Evolutionary conservation across 2,329 filamentous ascomycete genomes (phyloP).

Genomic region (Sarocladiaceae sp.): DNA sequence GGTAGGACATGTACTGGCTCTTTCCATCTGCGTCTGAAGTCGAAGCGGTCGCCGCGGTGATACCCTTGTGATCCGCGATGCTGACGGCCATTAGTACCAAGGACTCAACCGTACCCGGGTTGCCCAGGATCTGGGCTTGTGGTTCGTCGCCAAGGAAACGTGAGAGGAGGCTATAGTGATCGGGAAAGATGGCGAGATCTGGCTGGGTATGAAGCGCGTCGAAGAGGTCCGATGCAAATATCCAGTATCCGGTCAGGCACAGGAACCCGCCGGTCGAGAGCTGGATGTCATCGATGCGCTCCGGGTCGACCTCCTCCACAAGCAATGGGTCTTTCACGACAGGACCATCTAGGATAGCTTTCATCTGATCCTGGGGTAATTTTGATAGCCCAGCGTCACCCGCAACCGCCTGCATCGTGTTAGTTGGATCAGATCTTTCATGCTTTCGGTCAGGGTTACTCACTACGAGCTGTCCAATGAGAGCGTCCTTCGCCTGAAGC

Average conservation of each 20-base stretch:
- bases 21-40: slow-evolving; percentile 1
- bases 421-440: not conserved
- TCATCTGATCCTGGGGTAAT: slow-evolving; percentile 39
- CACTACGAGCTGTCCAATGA: slow-evolving; percentile 67
- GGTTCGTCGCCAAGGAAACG: slow-evolving; percentile 47
- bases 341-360: slow-evolving; percentile 34
- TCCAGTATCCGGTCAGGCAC: slow-evolving; percentile 54
- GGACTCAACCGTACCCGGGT: slow-evolving; percentile 52
- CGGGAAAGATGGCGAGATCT: slow-evolving; percentile 52
- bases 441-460: too few species aligned
- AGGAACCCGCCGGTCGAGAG: slow-evolving; percentile 54
- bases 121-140: slow-evolving; percentile 35
- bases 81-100: slow-evolving; percentile 54
- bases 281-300: slow-evolving; percentile 44
- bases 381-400: slow-evolving; percentile 52
- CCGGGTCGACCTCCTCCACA: slow-evolving; percentile 38
- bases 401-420: slow-evolving; percentile 46
- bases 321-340: slow-evolving; percentile 39
- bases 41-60: slow-evolving; percentile 21
- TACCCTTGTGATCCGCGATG: slow-evolving; percentile 44
- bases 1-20: slow-evolving; percentile 50
- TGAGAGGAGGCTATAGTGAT: slow-evolving; percentile 48
- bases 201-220: slow-evolving; percentile 47
- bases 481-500: slow-evolving; percentile 55
- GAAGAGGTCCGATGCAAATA: slow-evolving; percentile 58